These are phyloP conservation scores for Pseudomassariella vexata DNA, from an alignment of 2,329 filamentous ascomycete genomes.

Conservation along the genomic window DNA sequence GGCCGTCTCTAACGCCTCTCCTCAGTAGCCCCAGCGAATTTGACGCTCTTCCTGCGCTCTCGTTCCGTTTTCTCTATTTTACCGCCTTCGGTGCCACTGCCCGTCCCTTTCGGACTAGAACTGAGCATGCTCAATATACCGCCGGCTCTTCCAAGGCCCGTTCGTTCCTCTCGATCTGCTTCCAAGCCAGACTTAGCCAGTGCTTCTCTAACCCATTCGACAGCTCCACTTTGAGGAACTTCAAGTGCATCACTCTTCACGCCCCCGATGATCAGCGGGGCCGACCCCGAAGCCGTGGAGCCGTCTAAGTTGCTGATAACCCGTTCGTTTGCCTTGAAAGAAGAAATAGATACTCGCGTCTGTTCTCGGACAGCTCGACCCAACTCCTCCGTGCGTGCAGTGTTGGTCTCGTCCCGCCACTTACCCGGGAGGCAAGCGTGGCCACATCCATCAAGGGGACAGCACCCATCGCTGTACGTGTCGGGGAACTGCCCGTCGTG, in stretches of 20 bases:
- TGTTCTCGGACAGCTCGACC: slow-evolving; percentile 41
- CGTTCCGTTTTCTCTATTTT: slow-evolving; percentile 32
- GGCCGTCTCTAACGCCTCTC: slow-evolving; percentile 19
- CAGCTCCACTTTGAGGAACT: slow-evolving; percentile 53
- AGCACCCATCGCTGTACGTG: slow-evolving; percentile 49
- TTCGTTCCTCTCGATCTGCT: slow-evolving; percentile 15
- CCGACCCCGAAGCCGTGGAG: slow-evolving; percentile 9
- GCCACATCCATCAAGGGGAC: slow-evolving; percentile 59
- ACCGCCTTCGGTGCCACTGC: slow-evolving; percentile 3
- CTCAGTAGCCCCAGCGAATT: slow-evolving; percentile 42
- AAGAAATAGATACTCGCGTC: slow-evolving; percentile 16
- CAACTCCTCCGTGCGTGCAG: slow-evolving; percentile 45
- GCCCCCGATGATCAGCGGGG: slow-evolving; percentile 13
- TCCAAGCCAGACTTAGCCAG: slow-evolving; percentile 29
- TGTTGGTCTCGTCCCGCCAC: slow-evolving; percentile 44
- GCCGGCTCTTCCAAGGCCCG: slow-evolving; percentile 16
- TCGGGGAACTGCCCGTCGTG: slow-evolving; percentile 23
- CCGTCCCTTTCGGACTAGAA: slow-evolving; percentile 38
- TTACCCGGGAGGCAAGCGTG: slow-evolving; percentile 56
- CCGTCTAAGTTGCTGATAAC: slow-evolving; percentile 3
- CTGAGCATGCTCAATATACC: slow-evolving; percentile 45
- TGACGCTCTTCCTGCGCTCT: slow-evolving; percentile 59
- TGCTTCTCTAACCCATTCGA: slow-evolving; percentile 52
- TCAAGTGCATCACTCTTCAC: slow-evolving; percentile 47
- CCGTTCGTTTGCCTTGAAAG: slow-evolving; percentile 5